phyloP scores from a whole-genome alignment of 495 filamentous ascomycete species.

The Penicillium alfredii region DNA sequence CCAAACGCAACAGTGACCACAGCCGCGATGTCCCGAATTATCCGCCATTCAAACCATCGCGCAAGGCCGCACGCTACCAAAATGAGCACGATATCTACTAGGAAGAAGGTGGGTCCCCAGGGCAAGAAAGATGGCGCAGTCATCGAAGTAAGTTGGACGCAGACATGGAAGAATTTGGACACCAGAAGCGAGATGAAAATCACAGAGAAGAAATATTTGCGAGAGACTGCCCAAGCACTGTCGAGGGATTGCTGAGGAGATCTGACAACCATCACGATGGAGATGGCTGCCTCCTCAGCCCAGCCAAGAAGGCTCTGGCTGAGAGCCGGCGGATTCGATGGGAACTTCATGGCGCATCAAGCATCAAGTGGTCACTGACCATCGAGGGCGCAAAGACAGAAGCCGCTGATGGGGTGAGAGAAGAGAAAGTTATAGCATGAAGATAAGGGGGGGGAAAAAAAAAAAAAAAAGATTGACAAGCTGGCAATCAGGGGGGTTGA shows the following conservation, averaged over 20 bases:
- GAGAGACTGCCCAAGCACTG: constrained; percentile 8
- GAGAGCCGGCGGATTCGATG: constrained; percentile 1
- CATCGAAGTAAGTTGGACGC: constrained; percentile 15
- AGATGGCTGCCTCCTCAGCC: neutral
- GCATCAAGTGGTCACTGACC: no score
- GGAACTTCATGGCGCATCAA: constrained; percentile 2
- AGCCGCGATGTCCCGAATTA: constrained; percentile 4
- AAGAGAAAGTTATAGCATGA: no score
- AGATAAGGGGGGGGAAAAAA: no score
- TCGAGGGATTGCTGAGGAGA: constrained; percentile 7
- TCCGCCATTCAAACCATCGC: constrained; percentile 7
- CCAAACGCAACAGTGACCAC: constrained; percentile 4
- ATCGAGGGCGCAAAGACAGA: no score
- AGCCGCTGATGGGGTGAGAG: no score
- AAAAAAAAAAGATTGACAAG: no score
- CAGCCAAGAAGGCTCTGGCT: constrained; percentile 1
- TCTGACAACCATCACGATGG: constrained; percentile 8
- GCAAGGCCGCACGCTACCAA: constrained; percentile 12
- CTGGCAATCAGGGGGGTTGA: no score
- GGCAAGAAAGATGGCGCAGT: constrained; percentile 13
- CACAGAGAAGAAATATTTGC: constrained; percentile 15
- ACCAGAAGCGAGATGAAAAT: constrained; percentile 16
- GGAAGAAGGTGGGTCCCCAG: constrained; percentile 23
- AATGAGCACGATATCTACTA: constrained; percentile 19
- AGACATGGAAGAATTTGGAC: constrained; percentile 23